These are phyloP conservation scores for Naegleria lovaniensis DNA, from an alignment of 208 protist species.

Conservation along the genomic window DNA sequence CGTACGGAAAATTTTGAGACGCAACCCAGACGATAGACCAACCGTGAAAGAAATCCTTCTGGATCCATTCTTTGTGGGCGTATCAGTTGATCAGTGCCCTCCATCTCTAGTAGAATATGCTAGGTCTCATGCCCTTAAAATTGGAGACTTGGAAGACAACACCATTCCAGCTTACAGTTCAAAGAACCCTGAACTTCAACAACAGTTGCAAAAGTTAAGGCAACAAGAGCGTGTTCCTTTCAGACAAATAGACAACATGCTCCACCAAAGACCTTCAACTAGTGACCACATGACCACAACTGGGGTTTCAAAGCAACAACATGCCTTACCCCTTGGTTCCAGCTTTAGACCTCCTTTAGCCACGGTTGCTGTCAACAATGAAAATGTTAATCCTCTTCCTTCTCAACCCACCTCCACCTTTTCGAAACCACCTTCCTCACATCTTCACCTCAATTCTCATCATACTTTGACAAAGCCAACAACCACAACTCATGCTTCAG, in stretches of 20 bases:
- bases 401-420: background rate
- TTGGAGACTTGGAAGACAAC: background rate
- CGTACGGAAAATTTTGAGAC: slow-evolving; percentile 67
- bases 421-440: background rate
- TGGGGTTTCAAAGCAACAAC: no score
- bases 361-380: background rate
- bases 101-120: background rate
- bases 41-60: slow-evolving; percentile 50
- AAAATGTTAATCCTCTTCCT: background rate
- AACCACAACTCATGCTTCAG: background rate
- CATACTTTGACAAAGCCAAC: background rate
- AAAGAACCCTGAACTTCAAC: background rate
- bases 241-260: background rate
- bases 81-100: background rate
- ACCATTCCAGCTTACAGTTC: background rate
- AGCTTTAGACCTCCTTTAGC: background rate
- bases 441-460: background rate
- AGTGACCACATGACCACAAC: background rate
- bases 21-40: slow-evolving; percentile 57
- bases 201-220: background rate
- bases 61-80: slow-evolving; percentile 50
- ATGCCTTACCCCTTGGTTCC: background rate
- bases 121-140: background rate
- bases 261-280: background rate
- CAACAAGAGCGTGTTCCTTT: background rate